These are phyloP conservation scores for Chaetoceros tenuissimus DNA, from an alignment of 108 stramenopile genomes.

Conservation along the genomic window DNA sequence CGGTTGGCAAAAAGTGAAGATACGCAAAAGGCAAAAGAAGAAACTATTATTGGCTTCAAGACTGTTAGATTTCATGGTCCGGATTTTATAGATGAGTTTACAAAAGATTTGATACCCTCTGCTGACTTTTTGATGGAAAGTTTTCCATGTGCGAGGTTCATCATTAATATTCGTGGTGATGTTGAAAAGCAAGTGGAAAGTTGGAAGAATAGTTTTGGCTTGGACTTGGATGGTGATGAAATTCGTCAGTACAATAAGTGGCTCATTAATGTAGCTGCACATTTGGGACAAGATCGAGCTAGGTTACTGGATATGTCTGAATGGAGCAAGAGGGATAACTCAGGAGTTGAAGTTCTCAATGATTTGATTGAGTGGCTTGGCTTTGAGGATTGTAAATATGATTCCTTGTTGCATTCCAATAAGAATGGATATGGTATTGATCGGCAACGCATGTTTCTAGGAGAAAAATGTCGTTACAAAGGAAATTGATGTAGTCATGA, in stretches of 20 bases:
- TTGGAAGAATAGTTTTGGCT: background rate
- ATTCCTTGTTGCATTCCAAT: slow-evolving; percentile 1
- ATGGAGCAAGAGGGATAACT: slow-evolving; percentile 12
- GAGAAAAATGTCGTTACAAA: background rate
- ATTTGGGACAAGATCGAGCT: slow-evolving; percentile 15
- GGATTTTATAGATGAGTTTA: background rate
- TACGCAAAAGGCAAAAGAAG: background rate
- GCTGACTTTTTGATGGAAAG: slow-evolving; percentile 18
- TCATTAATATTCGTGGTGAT: slow-evolving; percentile 20
- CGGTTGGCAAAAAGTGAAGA: background rate
- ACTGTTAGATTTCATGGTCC: slow-evolving; percentile 14
- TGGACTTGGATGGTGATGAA: background rate
- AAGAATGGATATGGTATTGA: background rate
- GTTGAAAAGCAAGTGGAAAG: slow-evolving; percentile 6
- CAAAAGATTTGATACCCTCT: background rate
- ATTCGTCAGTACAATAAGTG: background rate
- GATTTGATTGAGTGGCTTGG: slow-evolving; percentile 23
- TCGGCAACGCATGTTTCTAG: background rate
- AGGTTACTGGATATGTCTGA: slow-evolving; percentile 17
- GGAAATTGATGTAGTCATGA: too few relatives aligned
- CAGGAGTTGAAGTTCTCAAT: slow-evolving; percentile 12
- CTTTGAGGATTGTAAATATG: slow-evolving; percentile 16
- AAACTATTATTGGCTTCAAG: slow-evolving; percentile 28
- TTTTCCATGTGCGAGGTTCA: slow-evolving; percentile 25
- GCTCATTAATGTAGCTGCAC: slow-evolving; percentile 1